These are phyloP conservation scores for Schizonepeta tenuifolia DNA, from an alignment of 257 asterid genomes.

Conservation along the genomic window DNA sequence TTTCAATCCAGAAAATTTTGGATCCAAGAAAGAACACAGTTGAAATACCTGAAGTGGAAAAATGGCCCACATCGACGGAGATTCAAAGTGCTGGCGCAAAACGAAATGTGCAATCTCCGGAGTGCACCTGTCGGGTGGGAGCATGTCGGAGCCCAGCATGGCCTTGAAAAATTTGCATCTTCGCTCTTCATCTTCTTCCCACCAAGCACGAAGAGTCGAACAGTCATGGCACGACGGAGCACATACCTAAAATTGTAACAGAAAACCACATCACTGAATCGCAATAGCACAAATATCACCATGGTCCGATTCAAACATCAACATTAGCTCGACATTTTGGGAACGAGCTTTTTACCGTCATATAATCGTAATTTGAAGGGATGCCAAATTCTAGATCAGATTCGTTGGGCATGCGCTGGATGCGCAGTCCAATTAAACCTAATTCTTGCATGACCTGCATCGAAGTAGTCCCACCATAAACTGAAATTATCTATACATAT, in stretches of 20 bases:
- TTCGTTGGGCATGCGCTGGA: conserved; percentile 96
- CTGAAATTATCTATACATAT: neutral
- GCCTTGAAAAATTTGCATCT: conserved; percentile 61
- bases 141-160: conserved; percentile 69
- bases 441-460: conserved; percentile 96
- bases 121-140: conserved; percentile 84
- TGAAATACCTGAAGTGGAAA: conserved; percentile 90
- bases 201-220: conserved; percentile 97
- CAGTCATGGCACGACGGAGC: conserved; percentile 99
- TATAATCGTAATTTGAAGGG: conserved; percentile 89
- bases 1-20: neutral
- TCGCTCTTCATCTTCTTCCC: conserved; percentile 97
- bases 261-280: neutral
- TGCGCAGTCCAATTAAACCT: conserved; percentile 87
- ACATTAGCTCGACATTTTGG: neutral
- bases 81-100: conserved; percentile 78
- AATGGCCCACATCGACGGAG: conserved; percentile 99
- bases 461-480: conserved; percentile 24
- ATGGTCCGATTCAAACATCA: neutral
- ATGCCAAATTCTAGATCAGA: conserved; percentile 83
- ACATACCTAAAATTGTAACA: conserved; percentile 58
- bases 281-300: neutral
- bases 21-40: neutral
- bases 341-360: conserved; percentile 70
- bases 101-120: conserved; percentile 74